phyloP scores from a whole-genome alignment of 2,329 filamentous ascomycete genomes.

The Akanthomyces muscarius region DNA sequence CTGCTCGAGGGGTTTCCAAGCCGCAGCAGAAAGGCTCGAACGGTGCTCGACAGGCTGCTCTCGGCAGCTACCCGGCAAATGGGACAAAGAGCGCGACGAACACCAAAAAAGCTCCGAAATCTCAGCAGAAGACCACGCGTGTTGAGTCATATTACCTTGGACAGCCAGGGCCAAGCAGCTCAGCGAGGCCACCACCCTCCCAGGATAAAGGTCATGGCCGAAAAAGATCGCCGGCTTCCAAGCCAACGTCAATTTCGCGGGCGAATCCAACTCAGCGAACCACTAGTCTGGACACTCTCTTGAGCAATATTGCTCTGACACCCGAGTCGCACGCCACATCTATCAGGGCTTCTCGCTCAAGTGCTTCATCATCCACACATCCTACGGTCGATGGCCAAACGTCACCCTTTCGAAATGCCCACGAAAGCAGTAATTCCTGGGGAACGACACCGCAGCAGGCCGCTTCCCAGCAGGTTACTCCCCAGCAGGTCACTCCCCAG shows the following conservation, averaged over 20 bases:
- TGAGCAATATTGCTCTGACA: background rate
- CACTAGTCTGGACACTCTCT: background rate
- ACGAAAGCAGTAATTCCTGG: background rate
- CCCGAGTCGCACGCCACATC: background rate
- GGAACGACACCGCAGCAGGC: background rate
- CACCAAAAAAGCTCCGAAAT: background rate
- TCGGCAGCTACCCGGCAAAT: background rate
- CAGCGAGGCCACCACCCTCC: background rate
- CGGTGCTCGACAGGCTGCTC: background rate
- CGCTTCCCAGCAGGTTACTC: background rate
- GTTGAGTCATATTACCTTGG: background rate
- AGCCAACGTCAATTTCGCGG: background rate
- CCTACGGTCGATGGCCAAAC: background rate
- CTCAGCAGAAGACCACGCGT: background rate
- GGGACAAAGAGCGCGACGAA: background rate
- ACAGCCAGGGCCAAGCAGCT: background rate
- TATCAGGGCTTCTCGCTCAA: background rate
- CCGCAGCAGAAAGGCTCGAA: background rate
- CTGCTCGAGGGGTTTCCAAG: no score
- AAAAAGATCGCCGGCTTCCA: background rate
- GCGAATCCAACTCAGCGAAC: background rate
- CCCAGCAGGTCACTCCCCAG: no score
- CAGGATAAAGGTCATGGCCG: background rate
- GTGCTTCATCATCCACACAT: background rate
- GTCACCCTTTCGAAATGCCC: background rate